Percentiles rank a stretch among this genome's conserved stretches.
Evolutionary conservation across 1,284 basidiomycete species (phyloP).

Genomic region (Phenoliferia sp.): DNA sequence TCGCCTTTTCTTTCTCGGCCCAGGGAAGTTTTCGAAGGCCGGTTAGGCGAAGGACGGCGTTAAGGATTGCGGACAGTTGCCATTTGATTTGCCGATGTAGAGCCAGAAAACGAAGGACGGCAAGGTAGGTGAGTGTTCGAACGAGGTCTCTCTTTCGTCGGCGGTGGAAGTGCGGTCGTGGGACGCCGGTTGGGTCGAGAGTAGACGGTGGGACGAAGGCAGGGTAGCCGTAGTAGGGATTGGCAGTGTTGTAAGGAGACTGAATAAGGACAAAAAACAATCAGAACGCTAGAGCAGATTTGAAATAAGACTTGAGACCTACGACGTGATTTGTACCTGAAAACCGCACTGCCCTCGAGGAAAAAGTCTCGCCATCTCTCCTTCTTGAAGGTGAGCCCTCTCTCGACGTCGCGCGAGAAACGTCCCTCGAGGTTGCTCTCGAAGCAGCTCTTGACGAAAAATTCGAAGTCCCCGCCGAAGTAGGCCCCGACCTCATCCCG

Average conservation of each 20-base stretch:
- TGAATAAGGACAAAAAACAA: too few relatives aligned
- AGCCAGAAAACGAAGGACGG: constrained; percentile 41
- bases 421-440: neutral
- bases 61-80: constrained; percentile 15
- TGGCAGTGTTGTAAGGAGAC: constrained; percentile 48
- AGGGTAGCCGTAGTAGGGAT: constrained; percentile 83
- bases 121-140: constrained; percentile 59
- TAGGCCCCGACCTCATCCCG: constrained; percentile 20
- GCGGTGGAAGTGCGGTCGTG: constrained; percentile 49
- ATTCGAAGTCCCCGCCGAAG: neutral
- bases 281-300: neutral
- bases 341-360: constrained; percentile 12
- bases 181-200: constrained; percentile 30
- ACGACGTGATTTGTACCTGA: constrained; percentile 12
- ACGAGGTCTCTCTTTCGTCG: constrained; percentile 64
- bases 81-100: constrained; percentile 27
- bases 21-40: neutral
- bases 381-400: neutral
- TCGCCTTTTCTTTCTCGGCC: neutral
- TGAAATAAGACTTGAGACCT: too few relatives aligned
- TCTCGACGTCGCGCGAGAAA: neutral
- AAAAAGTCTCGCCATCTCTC: neutral
- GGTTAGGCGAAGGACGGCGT: constrained; percentile 7
- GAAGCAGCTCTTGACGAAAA: neutral
- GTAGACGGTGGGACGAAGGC: constrained; percentile 41